Base-by-base conservation (phyloP, 805 yeast genomes). In the Nematodospora valgi region DNA sequence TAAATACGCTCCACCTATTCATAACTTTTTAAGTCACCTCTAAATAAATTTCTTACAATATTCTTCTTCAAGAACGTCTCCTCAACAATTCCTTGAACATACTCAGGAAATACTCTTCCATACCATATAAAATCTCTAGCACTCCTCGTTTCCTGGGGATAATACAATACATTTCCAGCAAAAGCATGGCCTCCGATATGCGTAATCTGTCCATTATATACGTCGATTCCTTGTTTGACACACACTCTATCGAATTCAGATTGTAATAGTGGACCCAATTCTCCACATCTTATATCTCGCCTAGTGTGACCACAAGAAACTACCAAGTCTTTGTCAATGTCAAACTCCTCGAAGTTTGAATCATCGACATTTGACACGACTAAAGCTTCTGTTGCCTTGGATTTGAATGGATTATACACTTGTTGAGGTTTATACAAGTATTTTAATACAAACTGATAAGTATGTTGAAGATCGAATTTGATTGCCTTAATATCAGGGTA, bases 101-200 rank as follows among this genome's bases (percentile, higher is more conserved):
- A 70, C 4, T 66, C 61, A 0, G 91, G 87, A 31, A 64, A 59
- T 2, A 86, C 87, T 34, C 86, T 64, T 0, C 94, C 93, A 52
- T 85, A 86, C 95, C 95, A 86, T 2, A 80, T 56, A 11, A 66
- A 54, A 30, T 65, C 64, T 1, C 76, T 55, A 31, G 65, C 64
- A 18, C 37, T 41, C 13, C 4, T 7, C 6, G 32, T 27, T 15
- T 43, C 41, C 19, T 35, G 17, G 5, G 58, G 56, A 43, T 79
- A 78, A 33, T 74, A 71, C 2, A 85, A 60, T 10, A 86, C 76
- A 49, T 86, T 86, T 0, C 95, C 95, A 2, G 96, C 95, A 56
- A 76, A 86, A 2, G 72, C 85, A 53, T 86, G 96, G 0, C 96
- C 96, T 1, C 95, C 94, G 26, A 86, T 66, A 54, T 86, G 96